Percentiles rank a stretch among this genome's conserved stretches.
phyloP scores from a whole-genome alignment of 163 green algal species.

The Scenedesmus sp. region DNA sequence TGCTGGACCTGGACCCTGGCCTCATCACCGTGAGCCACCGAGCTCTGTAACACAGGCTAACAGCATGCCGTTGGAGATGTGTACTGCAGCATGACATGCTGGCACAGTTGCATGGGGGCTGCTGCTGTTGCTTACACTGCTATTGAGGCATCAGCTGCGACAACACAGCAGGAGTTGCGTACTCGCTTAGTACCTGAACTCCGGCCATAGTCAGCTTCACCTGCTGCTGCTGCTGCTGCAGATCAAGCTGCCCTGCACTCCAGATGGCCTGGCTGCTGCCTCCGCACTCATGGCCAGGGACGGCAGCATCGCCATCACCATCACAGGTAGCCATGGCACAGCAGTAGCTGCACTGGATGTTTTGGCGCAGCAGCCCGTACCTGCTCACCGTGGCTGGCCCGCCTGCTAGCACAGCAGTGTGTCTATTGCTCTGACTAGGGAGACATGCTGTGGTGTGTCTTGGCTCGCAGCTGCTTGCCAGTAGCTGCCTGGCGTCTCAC shows the following conservation, averaged over 20 bases:
- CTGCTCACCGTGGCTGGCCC: not conserved
- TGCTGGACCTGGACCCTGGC: constrained; percentile 74
- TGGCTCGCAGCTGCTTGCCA: too few relatives aligned
- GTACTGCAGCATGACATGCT: not conserved
- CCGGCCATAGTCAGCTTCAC: not conserved
- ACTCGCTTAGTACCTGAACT: too few relatives aligned
- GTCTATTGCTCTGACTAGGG: not conserved
- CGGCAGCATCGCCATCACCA: constrained; percentile 64
- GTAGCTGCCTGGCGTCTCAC: not conserved
- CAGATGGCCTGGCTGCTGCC: constrained; percentile 74
- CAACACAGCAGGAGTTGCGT: not conserved
- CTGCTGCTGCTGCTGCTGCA: constrained; percentile 23
- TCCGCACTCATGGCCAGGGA: constrained; percentile 55
- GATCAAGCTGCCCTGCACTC: constrained; percentile 84
- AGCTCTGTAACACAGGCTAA: too few relatives aligned
- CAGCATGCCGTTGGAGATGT: not conserved
- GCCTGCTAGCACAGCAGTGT: not conserved
- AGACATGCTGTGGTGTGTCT: not conserved
- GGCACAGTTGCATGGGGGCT: too few relatives aligned
- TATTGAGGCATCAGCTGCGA: not conserved
- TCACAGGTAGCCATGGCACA: constrained; percentile 72
- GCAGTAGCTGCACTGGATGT: not conserved
- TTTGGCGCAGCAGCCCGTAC: not conserved
- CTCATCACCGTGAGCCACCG: constrained; percentile 61
- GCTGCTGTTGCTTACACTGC: not conserved